These are phyloP conservation scores for Phytophthora capsici DNA, from an alignment of 352 stramenopile species.

Conservation along the genomic window DNA sequence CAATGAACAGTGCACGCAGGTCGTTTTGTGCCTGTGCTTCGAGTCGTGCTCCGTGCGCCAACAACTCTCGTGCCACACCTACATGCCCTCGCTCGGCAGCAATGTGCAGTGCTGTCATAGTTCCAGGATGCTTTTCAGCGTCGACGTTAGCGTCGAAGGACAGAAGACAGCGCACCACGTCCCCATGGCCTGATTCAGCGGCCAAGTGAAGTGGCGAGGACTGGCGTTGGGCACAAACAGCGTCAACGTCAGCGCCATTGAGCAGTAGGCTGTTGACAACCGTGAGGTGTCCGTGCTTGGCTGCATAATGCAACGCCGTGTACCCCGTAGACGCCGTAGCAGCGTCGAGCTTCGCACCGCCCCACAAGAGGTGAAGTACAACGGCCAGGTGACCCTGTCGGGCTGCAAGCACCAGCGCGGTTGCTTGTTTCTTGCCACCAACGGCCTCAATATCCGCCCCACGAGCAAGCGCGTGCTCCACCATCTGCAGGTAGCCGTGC, in stretches of 20 bases:
- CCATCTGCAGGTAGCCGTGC: conserved; percentile 59
- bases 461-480: conserved; percentile 52
- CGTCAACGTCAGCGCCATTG: conserved; percentile 58
- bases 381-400: conserved; percentile 53
- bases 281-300: conserved; percentile 58
- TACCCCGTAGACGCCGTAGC: conserved; percentile 48
- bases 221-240: conserved; percentile 40
- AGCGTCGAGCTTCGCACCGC: conserved; percentile 49
- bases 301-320: conserved; percentile 57
- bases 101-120: conserved; percentile 64
- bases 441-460: conserved; percentile 46
- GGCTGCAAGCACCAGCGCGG: conserved; percentile 55
- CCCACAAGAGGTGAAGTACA: conserved; percentile 59
- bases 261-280: conserved; percentile 64
- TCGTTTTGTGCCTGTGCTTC: conserved; percentile 52
- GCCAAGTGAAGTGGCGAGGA: conserved; percentile 56
- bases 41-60: conserved; percentile 49
- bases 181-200: conserved; percentile 53
- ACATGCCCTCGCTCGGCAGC: conserved; percentile 55
- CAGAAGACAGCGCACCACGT: conserved; percentile 58
- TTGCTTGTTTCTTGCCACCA: conserved; percentile 42
- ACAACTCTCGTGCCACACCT: conserved; percentile 46
- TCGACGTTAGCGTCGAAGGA: conserved; percentile 59
- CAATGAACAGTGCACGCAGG: conserved; percentile 56
- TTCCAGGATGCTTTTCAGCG: conserved; percentile 45